Conservation (phyloP, 495 filamentous ascomycete species). For the Corynascus novoguineensis region DNA sequence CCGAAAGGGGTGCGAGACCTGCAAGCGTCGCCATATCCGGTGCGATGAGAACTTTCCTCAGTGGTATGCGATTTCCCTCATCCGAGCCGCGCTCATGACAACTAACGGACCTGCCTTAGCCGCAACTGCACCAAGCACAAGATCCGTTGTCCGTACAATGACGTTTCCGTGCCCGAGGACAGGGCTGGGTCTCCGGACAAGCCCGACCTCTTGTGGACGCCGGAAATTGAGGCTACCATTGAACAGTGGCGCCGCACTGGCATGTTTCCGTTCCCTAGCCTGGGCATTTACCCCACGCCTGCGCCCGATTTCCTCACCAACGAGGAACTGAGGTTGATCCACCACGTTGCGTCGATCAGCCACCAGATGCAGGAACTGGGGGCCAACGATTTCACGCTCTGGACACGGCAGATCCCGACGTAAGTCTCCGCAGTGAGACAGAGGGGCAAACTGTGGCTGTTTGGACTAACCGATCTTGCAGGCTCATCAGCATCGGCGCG, state of each 20-base stretch:
- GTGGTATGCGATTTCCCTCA: slow-evolving; percentile 59
- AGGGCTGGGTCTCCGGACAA: slow-evolving; percentile 60
- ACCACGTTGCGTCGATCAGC: slow-evolving; percentile 83
- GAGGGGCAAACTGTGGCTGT: not conserved
- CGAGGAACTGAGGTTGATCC: slow-evolving; percentile 78
- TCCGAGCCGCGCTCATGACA: not conserved
- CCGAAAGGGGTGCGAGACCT: slow-evolving; percentile 93
- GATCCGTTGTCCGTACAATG: slow-evolving; percentile 95
- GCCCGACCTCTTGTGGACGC: slow-evolving; percentile 75
- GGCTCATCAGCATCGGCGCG: slow-evolving; percentile 78
- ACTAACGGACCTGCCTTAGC: slow-evolving; percentile 50
- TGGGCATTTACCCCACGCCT: slow-evolving; percentile 64
- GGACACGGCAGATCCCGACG: slow-evolving; percentile 89
- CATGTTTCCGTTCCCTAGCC: slow-evolving; percentile 77
- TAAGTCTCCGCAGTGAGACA: slow-evolving; percentile 43
- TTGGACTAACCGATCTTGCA: slow-evolving; percentile 41
- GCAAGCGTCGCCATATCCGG: slow-evolving; percentile 94
- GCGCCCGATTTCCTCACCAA: slow-evolving; percentile 60
- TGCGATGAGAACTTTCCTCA: slow-evolving; percentile 97
- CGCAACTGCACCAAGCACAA: slow-evolving; percentile 99
- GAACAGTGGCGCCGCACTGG: slow-evolving; percentile 80
- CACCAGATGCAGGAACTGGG: slow-evolving; percentile 71
- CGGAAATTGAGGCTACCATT: slow-evolving; percentile 72
- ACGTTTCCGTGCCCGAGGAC: slow-evolving; percentile 62
- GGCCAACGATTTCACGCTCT: slow-evolving; percentile 76